These are phyloP conservation scores for Aspergillus sp. DNA, from an alignment of 2,329 filamentous ascomycete species.

Conservation along the genomic window DNA sequence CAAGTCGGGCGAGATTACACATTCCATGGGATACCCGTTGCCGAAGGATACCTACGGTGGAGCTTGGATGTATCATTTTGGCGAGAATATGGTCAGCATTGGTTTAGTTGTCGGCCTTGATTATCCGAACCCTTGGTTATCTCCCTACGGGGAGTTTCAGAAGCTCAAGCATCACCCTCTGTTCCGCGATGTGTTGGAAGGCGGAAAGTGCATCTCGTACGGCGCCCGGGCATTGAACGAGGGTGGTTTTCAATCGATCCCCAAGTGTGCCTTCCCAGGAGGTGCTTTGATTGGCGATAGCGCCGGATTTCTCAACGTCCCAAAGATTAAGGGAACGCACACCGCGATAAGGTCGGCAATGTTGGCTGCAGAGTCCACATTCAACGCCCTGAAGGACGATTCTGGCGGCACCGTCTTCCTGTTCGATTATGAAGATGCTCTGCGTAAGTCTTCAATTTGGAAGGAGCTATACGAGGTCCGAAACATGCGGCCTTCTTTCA, in stretches of 20 bases:
- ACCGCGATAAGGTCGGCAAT: conserved; percentile 98
- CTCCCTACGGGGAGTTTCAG: conserved; percentile 94
- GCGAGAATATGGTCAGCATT: conserved; percentile 90
- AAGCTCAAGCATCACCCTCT: conserved; percentile 98
- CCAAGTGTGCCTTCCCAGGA: conserved; percentile 93
- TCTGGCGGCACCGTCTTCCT: conserved; percentile 78
- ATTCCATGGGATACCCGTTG: conserved; percentile 91
- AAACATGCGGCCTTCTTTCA: conserved; percentile 96
- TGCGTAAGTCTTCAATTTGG: conserved; percentile 87
- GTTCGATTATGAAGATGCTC: conserved; percentile 87
- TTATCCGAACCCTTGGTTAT: conserved; percentile 95
- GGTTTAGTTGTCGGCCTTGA: conserved; percentile 91
- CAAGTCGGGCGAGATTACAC: conserved; percentile 76
- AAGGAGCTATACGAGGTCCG: conserved; percentile 91
- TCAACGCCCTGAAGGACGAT: conserved; percentile 63
- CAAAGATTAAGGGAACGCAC: conserved; percentile 98
- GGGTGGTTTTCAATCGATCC: conserved; percentile 96
- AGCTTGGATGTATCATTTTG: conserved; percentile 99
- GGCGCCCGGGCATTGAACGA: conserved; percentile 88
- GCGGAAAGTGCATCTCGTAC: conserved; percentile 96
- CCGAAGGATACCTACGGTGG: conserved; percentile 89
- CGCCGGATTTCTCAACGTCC: conserved; percentile 93
- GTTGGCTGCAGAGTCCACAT: conserved; percentile 90
- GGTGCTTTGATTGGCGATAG: conserved; percentile 95
- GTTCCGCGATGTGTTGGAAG: conserved; percentile 82